These are phyloP conservation scores for Zygotorulaspora sp. DNA, from an alignment of 805 yeast genomes.

Conservation along the genomic window DNA sequence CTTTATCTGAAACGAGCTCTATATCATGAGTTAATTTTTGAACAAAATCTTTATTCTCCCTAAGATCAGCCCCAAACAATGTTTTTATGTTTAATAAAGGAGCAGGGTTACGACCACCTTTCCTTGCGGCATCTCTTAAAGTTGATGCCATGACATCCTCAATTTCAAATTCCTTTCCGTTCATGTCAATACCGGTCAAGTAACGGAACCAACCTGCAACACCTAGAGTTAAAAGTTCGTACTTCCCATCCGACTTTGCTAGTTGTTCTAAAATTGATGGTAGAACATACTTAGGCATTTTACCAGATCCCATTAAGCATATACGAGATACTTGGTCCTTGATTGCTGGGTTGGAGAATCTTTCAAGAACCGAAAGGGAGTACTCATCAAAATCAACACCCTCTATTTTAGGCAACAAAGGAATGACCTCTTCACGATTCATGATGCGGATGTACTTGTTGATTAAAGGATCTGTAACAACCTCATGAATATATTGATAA, in stretches of 20 bases:
- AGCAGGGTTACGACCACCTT: constrained; percentile 9
- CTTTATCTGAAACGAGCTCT: constrained; percentile 5
- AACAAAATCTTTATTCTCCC: constrained; percentile 6
- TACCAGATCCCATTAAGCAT: constrained; percentile 12
- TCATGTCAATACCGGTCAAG: constrained; percentile 10
- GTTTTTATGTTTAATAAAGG: constrained; percentile 5
- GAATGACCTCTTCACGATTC: constrained; percentile 9
- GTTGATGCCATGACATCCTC: constrained; percentile 10
- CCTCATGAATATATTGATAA: constrained; percentile 9
- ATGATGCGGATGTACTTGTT: constrained; percentile 9
- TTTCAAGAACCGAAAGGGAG: constrained; percentile 9
- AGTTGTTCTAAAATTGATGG: constrained; percentile 11
- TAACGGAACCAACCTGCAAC: constrained; percentile 13
- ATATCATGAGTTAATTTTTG: constrained; percentile 5
- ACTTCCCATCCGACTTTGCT: constrained; percentile 5
- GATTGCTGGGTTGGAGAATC: constrained; percentile 11
- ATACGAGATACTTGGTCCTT: constrained; percentile 10
- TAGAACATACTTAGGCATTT: constrained; percentile 12
- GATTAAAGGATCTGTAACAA: constrained; percentile 7
- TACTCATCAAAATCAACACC: constrained; percentile 12
- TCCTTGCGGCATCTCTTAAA: constrained; percentile 6
- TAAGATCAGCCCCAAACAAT: constrained; percentile 6
- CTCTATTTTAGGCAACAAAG: constrained; percentile 8
- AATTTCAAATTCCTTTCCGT: constrained; percentile 6
- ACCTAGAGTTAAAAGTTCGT: constrained; percentile 8